Conservation (phyloP, 1,284 basidiomycete genomes). For the Ustilago sp. region DNA sequence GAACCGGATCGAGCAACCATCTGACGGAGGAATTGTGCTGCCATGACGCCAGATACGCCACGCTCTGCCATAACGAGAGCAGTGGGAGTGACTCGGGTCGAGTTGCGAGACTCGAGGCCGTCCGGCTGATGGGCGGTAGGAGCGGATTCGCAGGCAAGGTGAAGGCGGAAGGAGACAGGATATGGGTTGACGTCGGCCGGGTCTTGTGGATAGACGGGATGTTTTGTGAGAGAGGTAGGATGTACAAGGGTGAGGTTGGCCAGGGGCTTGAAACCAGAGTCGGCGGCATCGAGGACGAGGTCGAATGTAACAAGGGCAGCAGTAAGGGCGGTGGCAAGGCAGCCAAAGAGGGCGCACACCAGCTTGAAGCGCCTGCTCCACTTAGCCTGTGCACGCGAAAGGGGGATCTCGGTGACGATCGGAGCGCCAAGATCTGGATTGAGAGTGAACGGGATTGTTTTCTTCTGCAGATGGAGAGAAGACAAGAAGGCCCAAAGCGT, state of each 20-base stretch:
- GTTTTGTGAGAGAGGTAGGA: conserved; percentile 32
- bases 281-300: conserved; percentile 51
- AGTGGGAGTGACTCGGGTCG: conserved; percentile 32
- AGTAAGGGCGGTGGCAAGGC: conserved; percentile 26
- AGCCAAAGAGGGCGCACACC: conserved; percentile 42
- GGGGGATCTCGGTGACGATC: conserved; percentile 44
- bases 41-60: conserved; percentile 49
- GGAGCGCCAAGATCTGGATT: conserved; percentile 40
- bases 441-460: conserved; percentile 40
- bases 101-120: conserved; percentile 11
- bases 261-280: conserved; percentile 46
- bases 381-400: conserved; percentile 43
- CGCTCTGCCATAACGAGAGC: conserved; percentile 59
- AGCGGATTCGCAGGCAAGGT: conserved; percentile 51
- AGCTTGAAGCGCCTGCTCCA: conserved; percentile 51
- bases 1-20: conserved; percentile 43
- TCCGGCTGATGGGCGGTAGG: conserved; percentile 22
- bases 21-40: conserved; percentile 52
- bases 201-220: conserved; percentile 40
- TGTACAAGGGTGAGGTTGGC: conserved; percentile 51
- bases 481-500: conserved; percentile 47
- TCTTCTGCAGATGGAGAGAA: conserved; percentile 32
- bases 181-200: conserved; percentile 42
- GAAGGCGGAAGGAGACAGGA: conserved; percentile 49
- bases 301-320: conserved; percentile 51